Base-by-base conservation (phyloP, 2,329 filamentous ascomycete genomes). In the Colletotrichum scovillei region DNA sequence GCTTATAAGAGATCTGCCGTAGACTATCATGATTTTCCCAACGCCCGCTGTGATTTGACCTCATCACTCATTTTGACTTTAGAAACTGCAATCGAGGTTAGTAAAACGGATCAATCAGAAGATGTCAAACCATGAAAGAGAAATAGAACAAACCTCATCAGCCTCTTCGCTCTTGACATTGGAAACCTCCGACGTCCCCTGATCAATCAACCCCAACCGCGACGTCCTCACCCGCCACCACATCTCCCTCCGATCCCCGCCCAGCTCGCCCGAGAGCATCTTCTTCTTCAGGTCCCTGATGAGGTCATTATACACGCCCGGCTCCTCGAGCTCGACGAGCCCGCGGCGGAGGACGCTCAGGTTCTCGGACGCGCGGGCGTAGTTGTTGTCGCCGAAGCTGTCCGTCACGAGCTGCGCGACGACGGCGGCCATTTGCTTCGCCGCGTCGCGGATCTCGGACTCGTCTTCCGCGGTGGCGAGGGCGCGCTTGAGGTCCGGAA, bases 401-500 rank as follows among this genome's bases (percentile, higher is more conserved):
- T 92, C 88, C 24, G 84, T 88, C 73, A 98, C 90, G 63, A 94
- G 89, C 8, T 87, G 85, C 71, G 91, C 88, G 57, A 97, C 89
- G 68, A 98, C 92, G 5, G 80, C 80, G 14, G 88, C 91, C 90
- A 98, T 93, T 79, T 97, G 94, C 75, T 91, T 90, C 6, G 91
- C 88, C 1, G 93, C 93, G 22, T 92, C 89, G 73, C 90, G 86
- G 66, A 95, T 89, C 4, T 89, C 86, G 1, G 88, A 84, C 1
- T 92, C 84, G 32, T 92, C 88, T 7, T 90, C 87, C 0, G 92
- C 88, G 1, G 85, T 84, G 1, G 86, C 86, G 19, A 98, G 86
- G 3, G 92, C 88, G 80, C 95, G 94, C 80, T 95, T 97, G 89
- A 98, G 98, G 73, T 96, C 94, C 0, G 97, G 95, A 5, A 98